phyloP scores from a whole-genome alignment of 805 yeast genomes.

The Barnettozyma pratensis region DNA sequence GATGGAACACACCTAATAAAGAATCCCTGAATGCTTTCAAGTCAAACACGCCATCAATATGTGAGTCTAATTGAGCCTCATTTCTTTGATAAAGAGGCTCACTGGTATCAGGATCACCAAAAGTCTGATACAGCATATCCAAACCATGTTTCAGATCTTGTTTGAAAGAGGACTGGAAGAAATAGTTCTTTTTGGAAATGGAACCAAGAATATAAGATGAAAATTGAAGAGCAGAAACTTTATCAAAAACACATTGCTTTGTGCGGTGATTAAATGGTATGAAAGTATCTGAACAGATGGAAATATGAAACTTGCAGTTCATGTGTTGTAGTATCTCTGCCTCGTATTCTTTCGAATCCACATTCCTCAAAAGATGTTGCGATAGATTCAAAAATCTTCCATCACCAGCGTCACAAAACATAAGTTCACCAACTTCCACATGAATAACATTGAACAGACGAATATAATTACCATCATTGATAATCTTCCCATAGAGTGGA shows the following conservation, averaged over 20 bases:
- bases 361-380: slow-evolving; percentile 45
- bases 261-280: slow-evolving; percentile 65
- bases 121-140: slow-evolving; percentile 64
- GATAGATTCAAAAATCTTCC: slow-evolving; percentile 60
- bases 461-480: slow-evolving; percentile 22
- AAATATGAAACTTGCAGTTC: slow-evolving; percentile 71
- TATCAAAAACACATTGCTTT: slow-evolving; percentile 33
- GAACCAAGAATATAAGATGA: slow-evolving; percentile 49
- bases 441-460: slow-evolving; percentile 61
- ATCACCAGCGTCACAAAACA: slow-evolving; percentile 60
- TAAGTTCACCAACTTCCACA: slow-evolving; percentile 62
- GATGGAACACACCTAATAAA: slow-evolving; percentile 43
- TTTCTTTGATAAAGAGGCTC: slow-evolving; percentile 43
- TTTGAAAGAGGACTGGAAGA: slow-evolving; percentile 49
- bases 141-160: slow-evolving; percentile 68
- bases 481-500: slow-evolving; percentile 28
- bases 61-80: slow-evolving; percentile 38
- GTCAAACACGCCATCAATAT: slow-evolving; percentile 42
- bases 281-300: slow-evolving; percentile 52
- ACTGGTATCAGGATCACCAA: slow-evolving; percentile 56
- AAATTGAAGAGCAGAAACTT: slow-evolving; percentile 33
- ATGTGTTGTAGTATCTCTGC: slow-evolving; percentile 72
- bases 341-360: slow-evolving; percentile 45
- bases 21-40: slow-evolving; percentile 42
- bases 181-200: slow-evolving; percentile 54